Evolutionary conservation across 1,284 basidiomycete genomes (phyloP), one percentile per base, ranked within the genome.

Genomic region (Ustilago bromivora): DNA sequence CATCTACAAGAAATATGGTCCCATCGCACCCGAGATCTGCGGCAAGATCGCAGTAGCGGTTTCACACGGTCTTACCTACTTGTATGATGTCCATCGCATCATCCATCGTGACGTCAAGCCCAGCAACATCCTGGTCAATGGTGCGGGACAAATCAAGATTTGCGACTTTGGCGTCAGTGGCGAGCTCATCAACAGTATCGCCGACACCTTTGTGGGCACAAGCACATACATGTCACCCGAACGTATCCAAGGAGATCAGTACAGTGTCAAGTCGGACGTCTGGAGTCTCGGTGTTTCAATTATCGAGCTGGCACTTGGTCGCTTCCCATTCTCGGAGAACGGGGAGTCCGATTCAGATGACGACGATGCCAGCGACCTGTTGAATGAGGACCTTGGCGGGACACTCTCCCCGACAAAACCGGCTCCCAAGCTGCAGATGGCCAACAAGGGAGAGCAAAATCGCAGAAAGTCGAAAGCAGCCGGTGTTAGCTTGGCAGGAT

Each of bases 81-180:
- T 99, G n/a, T 99, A 99, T 87, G 97, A 99, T 85, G 93, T 93
- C 1, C 97, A 99, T 87, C 92, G 95, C n/a, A 99, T 99, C 87
- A 99, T 99, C 81, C 96, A 99, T 87, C 92, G 97, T 85, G 96
- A 99, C 84, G 98, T 99, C 89, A 99, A 99, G 87, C 96, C 96
- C 2, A 97, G 95, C 52, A 99, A 99, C 85, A 97, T 99, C 68
- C 90, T 99, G 17, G 94, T 91, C 88, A 98, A 98, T 85, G 94
- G 94, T 12, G 89, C 90, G 51, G 97, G 96, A 2, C 91, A 96
- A 82, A 96, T 99, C 89, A 99, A 99, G 87, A 93, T 99, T 55
- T 98, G 96, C 84, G 97, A 99, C 87, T 99, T 99, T 87, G 96
- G 96, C 54, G 97, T 99, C 9, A 97, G 95, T 0, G 97, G 97